These are phyloP conservation scores for Oryza longistaminata DNA, from an alignment of 176 grass and related monocot genomes.

Conservation along the genomic window DNA sequence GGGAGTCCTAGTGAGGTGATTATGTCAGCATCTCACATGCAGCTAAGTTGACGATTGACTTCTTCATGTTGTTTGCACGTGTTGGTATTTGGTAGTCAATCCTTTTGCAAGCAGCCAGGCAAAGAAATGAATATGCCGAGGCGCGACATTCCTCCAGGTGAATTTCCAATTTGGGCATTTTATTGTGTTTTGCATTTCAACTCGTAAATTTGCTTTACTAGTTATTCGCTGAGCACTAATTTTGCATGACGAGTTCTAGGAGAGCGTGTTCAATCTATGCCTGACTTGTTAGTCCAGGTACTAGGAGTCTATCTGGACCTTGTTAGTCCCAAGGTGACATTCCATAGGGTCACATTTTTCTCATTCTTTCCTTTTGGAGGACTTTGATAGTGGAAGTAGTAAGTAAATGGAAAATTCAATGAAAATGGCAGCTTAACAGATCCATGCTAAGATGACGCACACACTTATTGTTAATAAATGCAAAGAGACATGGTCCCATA, in stretches of 20 bases:
- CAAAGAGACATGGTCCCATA: conserved; percentile 8
- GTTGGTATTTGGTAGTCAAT: neutral
- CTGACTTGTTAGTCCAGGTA: neutral
- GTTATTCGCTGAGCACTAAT: neutral
- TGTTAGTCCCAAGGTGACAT: neutral
- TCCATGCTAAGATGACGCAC: conserved; percentile 8
- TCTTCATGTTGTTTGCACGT: neutral
- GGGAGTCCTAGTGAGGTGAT: neutral
- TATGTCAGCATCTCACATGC: neutral
- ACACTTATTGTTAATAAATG: conserved; percentile 29
- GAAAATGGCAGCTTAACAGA: conserved; percentile 16
- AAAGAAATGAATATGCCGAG: neutral
- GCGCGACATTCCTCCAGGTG: neutral
- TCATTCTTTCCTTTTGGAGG: neutral
- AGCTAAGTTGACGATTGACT: neutral
- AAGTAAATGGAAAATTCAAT: conserved; percentile 30
- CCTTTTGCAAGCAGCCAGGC: neutral
- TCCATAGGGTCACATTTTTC: conserved; percentile 23
- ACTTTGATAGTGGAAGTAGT: conserved; percentile 27
- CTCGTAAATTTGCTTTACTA: neutral
- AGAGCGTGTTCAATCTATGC: neutral
- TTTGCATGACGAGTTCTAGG: neutral
- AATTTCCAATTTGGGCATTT: neutral
- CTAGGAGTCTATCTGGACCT: neutral
- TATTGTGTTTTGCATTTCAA: neutral